Evolutionary conservation across 1,284 basidiomycete genomes (phyloP), one percentile per base, ranked within the genome.

Genomic region (Puccinia novopanici): DNA sequence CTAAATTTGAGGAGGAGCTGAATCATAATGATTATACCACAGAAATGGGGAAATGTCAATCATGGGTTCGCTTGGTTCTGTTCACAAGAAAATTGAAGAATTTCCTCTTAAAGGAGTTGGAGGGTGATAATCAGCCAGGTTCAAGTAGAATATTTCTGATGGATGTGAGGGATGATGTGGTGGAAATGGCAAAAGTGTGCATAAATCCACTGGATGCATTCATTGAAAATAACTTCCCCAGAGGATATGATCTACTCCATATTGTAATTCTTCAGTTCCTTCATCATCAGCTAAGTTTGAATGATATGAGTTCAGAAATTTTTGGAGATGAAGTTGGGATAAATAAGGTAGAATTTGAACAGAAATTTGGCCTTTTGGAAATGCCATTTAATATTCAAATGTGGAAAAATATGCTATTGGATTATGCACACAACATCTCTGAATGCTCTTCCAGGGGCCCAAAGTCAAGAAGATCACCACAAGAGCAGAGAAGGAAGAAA

Each of bases 11-110:
- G 19, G 8, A 59, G 30, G 30, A 4, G 30, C 22, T 24, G 5
- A 55, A 57, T 57, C 30, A 24, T 19, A 13, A 55, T 55, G 22
- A 55, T 0, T 17, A 12, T 9, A 19, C 13, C 17, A 19, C 8
- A 57, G n/a, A 6, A 54, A 54, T 19, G 17, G 8, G 22, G 52
- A 2, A 8, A 22, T 3, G 12, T 59, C 15, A 30, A 59, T 27
- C 27, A 59, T 10, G 30, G n/a, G 1, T 30, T 30, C 8, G 3
- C 10, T 10, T 30, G n/a, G 12, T 59, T 30, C 9, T 22, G 30
- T 22, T 59, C 12, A 59, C 55, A 59, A 59, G 55, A 59, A 59
- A 59, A 59, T 59, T 59, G 55, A 59, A 30, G 10, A 10, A 30
- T 13, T 30, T 30, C 10, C 24, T 59, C 12, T n/a, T 30, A 17